Evolutionary conservation across 495 filamentous ascomycete genomes (phyloP).

Genomic region (Entonaema liquescens): DNA sequence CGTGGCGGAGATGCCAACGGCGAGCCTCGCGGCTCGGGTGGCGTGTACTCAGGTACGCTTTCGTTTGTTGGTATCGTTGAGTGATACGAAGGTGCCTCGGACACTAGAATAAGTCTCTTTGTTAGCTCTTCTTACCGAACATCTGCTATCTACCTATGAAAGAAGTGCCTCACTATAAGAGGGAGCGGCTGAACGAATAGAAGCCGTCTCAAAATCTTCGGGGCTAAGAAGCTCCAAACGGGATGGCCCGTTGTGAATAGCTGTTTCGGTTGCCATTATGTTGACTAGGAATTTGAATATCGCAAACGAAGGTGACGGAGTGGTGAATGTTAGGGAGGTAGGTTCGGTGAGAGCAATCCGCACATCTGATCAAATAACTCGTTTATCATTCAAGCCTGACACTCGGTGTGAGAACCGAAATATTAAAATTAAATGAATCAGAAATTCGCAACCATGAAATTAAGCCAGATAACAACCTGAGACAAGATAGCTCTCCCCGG

Average conservation of each 20-base stretch:
- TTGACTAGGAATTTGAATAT: constrained; percentile 20
- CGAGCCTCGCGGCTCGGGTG: constrained; percentile 35
- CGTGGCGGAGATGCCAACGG: constrained; percentile 21
- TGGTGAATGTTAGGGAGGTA: constrained; percentile 25
- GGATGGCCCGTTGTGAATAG: constrained; percentile 39
- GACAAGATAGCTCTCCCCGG: constrained; percentile 12
- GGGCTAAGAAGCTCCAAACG: constrained; percentile 46
- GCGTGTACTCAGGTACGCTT: constrained; percentile 54
- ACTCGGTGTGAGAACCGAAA: constrained; percentile 1
- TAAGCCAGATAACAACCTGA: constrained; percentile 25
- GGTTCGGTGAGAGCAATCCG: constrained; percentile 25
- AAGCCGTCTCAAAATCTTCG: constrained; percentile 63
- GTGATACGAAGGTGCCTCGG: constrained; percentile 59
- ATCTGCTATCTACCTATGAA: neutral
- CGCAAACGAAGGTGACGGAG: constrained; percentile 10
- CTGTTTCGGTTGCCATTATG: constrained; percentile 45
- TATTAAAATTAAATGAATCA: constrained; percentile 17
- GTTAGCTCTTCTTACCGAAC: constrained; percentile 14
- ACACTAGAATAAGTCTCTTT: constrained; percentile 44
- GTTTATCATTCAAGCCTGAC: constrained; percentile 33
- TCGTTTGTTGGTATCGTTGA: constrained; percentile 52
- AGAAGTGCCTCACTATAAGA: constrained; percentile 56
- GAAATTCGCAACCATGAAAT: constrained; percentile 29
- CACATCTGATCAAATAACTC: constrained; percentile 31
- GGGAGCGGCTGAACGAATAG: constrained; percentile 60